A percentile compares a stretch with the other conserved stretches of the same genome.
Evolutionary conservation across 768 basidiomycete genomes (phyloP).

Genomic region (Clavaria fumosa): DNA sequence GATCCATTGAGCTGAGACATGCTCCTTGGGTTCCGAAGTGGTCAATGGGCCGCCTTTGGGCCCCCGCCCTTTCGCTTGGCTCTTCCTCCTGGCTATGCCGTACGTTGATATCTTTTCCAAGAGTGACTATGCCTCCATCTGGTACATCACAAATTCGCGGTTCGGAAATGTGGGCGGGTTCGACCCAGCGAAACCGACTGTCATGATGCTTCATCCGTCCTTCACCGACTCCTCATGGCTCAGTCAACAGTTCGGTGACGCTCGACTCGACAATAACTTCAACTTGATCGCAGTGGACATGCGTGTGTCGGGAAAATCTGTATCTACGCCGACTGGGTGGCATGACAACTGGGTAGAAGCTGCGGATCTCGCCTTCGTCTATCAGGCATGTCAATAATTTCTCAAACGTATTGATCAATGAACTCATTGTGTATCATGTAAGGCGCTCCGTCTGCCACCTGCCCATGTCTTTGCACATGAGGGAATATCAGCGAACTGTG

Average conservation of each 20-base stretch:
- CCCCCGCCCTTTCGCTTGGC: not conserved
- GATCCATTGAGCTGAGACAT: too few species aligned
- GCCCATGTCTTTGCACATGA: constrained; percentile 64
- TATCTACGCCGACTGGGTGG: constrained; percentile 32
- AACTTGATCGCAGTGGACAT: constrained; percentile 69
- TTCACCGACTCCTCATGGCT: constrained; percentile 61
- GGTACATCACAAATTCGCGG: constrained; percentile 52
- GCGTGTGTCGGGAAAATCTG: constrained; percentile 45
- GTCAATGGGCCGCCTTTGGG: too few species aligned
- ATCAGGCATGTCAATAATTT: constrained; percentile 31
- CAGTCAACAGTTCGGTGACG: constrained; percentile 49
- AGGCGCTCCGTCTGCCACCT: constrained; percentile 51
- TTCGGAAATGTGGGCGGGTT: constrained; percentile 50
- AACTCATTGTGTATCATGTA: too few species aligned
- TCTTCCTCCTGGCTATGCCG: constrained; percentile 31
- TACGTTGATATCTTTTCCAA: constrained; percentile 46
- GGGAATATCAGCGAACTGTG: constrained; percentile 36
- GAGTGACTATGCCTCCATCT: constrained; percentile 56
- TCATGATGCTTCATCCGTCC: constrained; percentile 52
- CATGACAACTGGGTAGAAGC: constrained; percentile 71
- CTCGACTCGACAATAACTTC: constrained; percentile 37
- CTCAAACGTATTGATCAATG: too few species aligned
- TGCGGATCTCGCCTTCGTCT: constrained; percentile 56
- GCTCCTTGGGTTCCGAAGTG: too few species aligned
- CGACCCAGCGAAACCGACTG: constrained; percentile 45